Percentiles rank a stretch among this genome's conserved stretches.
These are phyloP conservation scores for Leccinum rimulosum DNA, from an alignment of 768 basidiomycete genomes.

Conservation along the genomic window DNA sequence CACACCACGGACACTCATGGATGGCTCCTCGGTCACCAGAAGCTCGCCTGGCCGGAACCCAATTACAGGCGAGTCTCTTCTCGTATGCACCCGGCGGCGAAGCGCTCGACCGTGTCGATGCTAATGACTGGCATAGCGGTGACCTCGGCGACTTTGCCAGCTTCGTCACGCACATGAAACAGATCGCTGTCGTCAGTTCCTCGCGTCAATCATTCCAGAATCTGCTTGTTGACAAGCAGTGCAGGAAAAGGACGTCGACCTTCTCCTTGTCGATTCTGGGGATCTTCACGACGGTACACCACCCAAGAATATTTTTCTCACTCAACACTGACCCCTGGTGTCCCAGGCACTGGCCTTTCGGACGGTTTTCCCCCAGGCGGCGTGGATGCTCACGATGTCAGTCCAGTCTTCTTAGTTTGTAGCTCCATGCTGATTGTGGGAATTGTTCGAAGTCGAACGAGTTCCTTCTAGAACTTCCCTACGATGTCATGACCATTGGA, in stretches of 20 bases:
- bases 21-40: conserved; percentile 84
- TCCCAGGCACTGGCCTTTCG: conserved; percentile 67
- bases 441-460: neutral
- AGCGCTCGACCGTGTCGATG: neutral
- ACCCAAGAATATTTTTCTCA: neutral
- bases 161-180: conserved; percentile 81
- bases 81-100: neutral
- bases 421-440: neutral
- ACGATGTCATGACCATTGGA: conserved; percentile 82
- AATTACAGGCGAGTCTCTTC: conserved; percentile 54
- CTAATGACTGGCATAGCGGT: conserved; percentile 34
- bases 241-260: conserved; percentile 71
- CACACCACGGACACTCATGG: conserved; percentile 85
- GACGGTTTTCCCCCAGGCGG: conserved; percentile 60
- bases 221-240: conserved; percentile 1
- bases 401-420: conserved; percentile 10
- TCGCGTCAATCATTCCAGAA: neutral
- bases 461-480: conserved; percentile 66
- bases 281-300: conserved; percentile 65
- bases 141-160: conserved; percentile 83
- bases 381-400: conserved; percentile 69
- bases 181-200: conserved; percentile 55
- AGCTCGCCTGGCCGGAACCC: conserved; percentile 68
- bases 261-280: conserved; percentile 79
- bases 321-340: neutral